Evolutionary conservation across 345 rosid species (phyloP).

Genomic region (Boechera stricta): DNA sequence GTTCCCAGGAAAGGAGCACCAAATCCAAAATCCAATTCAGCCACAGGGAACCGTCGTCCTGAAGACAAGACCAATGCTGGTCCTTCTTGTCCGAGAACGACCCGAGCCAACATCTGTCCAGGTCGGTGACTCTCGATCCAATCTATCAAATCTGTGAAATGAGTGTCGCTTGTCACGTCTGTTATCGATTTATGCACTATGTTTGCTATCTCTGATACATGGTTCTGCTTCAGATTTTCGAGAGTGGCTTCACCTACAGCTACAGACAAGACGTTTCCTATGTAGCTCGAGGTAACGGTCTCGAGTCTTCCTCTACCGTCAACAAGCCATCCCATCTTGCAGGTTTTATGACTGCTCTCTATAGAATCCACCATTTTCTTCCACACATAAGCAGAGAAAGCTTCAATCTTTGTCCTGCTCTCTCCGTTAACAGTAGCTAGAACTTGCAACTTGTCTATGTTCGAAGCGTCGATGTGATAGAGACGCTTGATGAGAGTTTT

Average conservation of each 20-base stretch:
- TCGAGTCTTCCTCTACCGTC: conserved; percentile 70
- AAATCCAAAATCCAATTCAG: conserved; percentile 79
- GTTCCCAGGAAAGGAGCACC: conserved; percentile 75
- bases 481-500: conserved; percentile 68
- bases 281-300: conserved; percentile 58
- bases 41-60: conserved; percentile 70
- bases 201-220: conserved; percentile 61
- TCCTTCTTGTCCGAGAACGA: conserved; percentile 70
- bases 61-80: conserved; percentile 83
- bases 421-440: conserved; percentile 56
- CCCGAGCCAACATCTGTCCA: conserved; percentile 73
- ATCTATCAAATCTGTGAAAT: conserved; percentile 81
- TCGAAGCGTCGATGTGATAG: conserved; percentile 61
- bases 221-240: conserved; percentile 53
- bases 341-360: conserved; percentile 49
- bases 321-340: conserved; percentile 94
- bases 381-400: conserved; percentile 88
- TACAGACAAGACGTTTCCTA: conserved; percentile 77
- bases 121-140: conserved; percentile 91
- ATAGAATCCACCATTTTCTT: conserved; percentile 64
- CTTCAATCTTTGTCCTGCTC: conserved; percentile 77
- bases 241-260: conserved; percentile 67
- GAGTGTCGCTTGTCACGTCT: conserved; percentile 60
- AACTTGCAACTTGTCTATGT: conserved; percentile 58
- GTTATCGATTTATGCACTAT: conserved; percentile 63